These are phyloP conservation scores for Metarhizium brunneum DNA, from an alignment of 2,329 filamentous ascomycete species.

Conservation along the genomic window DNA sequence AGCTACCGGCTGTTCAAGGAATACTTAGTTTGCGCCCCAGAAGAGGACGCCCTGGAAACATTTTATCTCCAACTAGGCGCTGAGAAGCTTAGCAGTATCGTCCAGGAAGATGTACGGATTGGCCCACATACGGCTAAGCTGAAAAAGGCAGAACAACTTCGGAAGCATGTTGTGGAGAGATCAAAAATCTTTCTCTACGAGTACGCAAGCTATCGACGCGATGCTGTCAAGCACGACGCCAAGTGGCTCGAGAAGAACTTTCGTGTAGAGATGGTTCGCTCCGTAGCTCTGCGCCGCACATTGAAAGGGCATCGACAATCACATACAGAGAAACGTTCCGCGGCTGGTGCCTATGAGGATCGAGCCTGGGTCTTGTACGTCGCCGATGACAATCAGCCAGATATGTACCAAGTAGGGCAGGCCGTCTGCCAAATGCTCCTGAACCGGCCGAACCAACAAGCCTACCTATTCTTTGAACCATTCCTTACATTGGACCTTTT, in stretches of 20 bases:
- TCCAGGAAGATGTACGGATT: constrained; percentile 69
- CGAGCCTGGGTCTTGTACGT: constrained; percentile 65
- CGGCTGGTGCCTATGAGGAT: constrained; percentile 49
- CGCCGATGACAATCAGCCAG: constrained; percentile 55
- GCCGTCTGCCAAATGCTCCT: constrained; percentile 76
- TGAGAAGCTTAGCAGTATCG: constrained; percentile 62
- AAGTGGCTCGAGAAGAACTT: constrained; percentile 89
- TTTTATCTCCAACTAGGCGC: constrained; percentile 81
- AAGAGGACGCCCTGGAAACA: constrained; percentile 76
- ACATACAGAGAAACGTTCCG: constrained; percentile 66
- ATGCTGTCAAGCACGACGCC: constrained; percentile 75
- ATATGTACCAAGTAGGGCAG: constrained; percentile 88
- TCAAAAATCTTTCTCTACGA: constrained; percentile 84
- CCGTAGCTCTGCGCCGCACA: constrained; percentile 68
- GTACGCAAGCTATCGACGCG: constrained; percentile 57
- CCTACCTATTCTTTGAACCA: constrained; percentile 83
- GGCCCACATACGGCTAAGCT: constrained; percentile 60
- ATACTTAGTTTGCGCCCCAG: constrained; percentile 73
- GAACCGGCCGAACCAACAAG: constrained; percentile 75
- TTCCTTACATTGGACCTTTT: constrained; percentile 79
- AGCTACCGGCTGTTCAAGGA: constrained; percentile 85
- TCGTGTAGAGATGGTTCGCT: constrained; percentile 65
- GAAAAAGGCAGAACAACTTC: constrained; percentile 56
- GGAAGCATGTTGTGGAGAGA: constrained; percentile 77
- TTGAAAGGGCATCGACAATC: constrained; percentile 61